A percentile compares a stretch with the other conserved stretches of the same genome.
phyloP scores from a whole-genome alignment of 345 rosid genomes.

The Populus alba region DNA sequence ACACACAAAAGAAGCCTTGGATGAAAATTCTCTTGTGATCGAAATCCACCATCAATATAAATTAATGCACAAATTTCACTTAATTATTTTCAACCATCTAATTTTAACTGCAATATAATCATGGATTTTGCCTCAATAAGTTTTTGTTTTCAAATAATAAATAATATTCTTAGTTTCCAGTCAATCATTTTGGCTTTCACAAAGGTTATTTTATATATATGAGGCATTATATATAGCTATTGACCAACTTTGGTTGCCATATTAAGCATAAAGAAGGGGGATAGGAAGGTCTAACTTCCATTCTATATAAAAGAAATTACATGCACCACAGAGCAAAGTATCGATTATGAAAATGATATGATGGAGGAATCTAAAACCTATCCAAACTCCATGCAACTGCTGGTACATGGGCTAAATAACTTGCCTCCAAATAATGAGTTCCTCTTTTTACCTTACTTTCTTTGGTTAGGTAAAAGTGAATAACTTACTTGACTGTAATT shows the following conservation, averaged over 20 bases:
- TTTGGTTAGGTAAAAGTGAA: background rate
- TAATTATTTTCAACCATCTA: too few species aligned
- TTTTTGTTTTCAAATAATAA: background rate
- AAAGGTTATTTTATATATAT: background rate
- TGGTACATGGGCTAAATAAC: background rate
- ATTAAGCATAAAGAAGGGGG: background rate
- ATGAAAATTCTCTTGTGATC: too few species aligned
- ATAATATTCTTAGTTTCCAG: background rate
- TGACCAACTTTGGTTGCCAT: background rate
- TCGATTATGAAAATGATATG: background rate
- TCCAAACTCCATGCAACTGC: background rate
- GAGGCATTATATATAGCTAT: background rate
- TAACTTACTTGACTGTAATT: background rate
- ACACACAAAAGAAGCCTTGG: too few species aligned
- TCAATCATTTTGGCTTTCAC: background rate
- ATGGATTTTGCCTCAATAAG: background rate
- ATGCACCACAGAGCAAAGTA: background rate
- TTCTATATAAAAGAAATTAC: background rate
- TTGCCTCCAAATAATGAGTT: background rate
- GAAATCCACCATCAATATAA: too few species aligned
- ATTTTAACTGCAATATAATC: background rate
- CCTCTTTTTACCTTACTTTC: background rate
- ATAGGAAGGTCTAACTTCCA: background rate
- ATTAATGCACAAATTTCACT: too few species aligned
- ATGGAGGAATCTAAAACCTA: background rate